Conservation (phyloP, 306 rosid genomes). For the Cicer cuneatum region DNA sequence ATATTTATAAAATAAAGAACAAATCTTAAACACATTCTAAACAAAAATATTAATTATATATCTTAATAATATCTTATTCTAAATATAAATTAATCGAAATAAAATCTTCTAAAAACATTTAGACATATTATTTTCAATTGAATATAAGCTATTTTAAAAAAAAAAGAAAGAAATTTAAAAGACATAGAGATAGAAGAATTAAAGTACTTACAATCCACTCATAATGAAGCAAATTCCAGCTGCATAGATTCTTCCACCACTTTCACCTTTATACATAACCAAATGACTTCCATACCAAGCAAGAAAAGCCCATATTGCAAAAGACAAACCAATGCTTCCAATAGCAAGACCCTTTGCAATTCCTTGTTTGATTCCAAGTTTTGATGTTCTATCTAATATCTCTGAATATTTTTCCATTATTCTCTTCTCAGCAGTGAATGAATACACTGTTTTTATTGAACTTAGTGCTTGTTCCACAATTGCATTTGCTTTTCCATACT, state of each 20-base stretch:
- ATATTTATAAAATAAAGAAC: no score
- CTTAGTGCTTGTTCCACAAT: conserved; percentile 81
- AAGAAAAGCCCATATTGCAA: conserved; percentile 91
- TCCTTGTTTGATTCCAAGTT: conserved; percentile 88
- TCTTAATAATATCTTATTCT: no score
- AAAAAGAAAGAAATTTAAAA: background rate
- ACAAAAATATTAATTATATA: no score
- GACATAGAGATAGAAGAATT: background rate
- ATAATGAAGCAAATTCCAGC: conserved; percentile 84
- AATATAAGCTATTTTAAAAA: background rate
- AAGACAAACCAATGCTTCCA: conserved; percentile 83
- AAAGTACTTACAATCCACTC: conserved; percentile 79
- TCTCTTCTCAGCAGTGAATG: conserved; percentile 87
- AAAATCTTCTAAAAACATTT: no score
- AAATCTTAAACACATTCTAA: no score
- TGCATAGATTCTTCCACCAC: conserved; percentile 91
- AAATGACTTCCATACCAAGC: conserved; percentile 98
- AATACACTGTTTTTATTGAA: conserved; percentile 77
- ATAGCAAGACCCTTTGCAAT: conserved; percentile 88
- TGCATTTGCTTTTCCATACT: conserved; percentile 73
- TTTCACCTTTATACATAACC: conserved; percentile 87
- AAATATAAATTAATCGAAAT: no score
- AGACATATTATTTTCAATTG: no score
- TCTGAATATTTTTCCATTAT: conserved; percentile 65
- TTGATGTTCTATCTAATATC: conserved; percentile 66